Percentiles rank a stretch among this genome's conserved stretches.
Evolutionary conservation across 2,329 filamentous ascomycete species (phyloP).

Genomic region (Pseudocercospora vitis): DNA sequence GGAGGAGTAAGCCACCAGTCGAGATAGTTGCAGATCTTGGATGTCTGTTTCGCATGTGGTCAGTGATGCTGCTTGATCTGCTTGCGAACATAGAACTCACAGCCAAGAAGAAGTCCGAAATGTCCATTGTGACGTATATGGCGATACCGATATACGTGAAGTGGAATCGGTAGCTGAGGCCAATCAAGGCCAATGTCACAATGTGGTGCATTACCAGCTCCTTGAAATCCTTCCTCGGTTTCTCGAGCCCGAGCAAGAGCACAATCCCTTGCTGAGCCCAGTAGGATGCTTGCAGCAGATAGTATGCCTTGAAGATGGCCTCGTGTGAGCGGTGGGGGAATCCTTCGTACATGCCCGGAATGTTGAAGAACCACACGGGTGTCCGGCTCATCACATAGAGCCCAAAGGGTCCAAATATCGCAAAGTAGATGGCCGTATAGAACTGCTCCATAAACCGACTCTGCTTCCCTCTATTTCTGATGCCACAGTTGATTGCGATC

Average conservation of each 20-base stretch:
- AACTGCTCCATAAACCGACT: slow-evolving; percentile 93
- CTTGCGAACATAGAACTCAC: slow-evolving; percentile 52
- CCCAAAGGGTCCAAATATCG: slow-evolving; percentile 75
- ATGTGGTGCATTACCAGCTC: slow-evolving; percentile 91
- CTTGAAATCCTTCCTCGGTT: slow-evolving; percentile 91
- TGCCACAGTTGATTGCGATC: slow-evolving; percentile 67
- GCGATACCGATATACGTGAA: slow-evolving; percentile 93
- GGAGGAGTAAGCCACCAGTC: slow-evolving; percentile 75
- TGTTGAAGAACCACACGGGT: slow-evolving; percentile 97
- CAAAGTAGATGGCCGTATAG: slow-evolving; percentile 92
- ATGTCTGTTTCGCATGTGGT: slow-evolving; percentile 61
- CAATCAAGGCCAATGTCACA: slow-evolving; percentile 81
- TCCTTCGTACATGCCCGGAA: slow-evolving; percentile 80
- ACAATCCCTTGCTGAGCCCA: slow-evolving; percentile 95
- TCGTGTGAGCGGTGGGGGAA: slow-evolving; percentile 84
- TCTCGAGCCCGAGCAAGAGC: slow-evolving; percentile 81
- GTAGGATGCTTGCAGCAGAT: slow-evolving; percentile 89
- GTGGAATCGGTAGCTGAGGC: slow-evolving; percentile 87
- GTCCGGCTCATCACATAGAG: slow-evolving; percentile 88
- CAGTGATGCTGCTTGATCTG: neutral
- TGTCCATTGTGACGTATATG: slow-evolving; percentile 92
- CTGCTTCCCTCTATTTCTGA: slow-evolving; percentile 74
- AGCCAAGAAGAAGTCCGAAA: slow-evolving; percentile 92
- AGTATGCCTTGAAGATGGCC: slow-evolving; percentile 88
- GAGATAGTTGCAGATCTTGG: slow-evolving; percentile 88